A percentile compares a stretch with the other conserved stretches of the same genome.
phyloP scores from a whole-genome alignment of 2,329 filamentous ascomycete species.

The Lachnellula occidentalis region DNA sequence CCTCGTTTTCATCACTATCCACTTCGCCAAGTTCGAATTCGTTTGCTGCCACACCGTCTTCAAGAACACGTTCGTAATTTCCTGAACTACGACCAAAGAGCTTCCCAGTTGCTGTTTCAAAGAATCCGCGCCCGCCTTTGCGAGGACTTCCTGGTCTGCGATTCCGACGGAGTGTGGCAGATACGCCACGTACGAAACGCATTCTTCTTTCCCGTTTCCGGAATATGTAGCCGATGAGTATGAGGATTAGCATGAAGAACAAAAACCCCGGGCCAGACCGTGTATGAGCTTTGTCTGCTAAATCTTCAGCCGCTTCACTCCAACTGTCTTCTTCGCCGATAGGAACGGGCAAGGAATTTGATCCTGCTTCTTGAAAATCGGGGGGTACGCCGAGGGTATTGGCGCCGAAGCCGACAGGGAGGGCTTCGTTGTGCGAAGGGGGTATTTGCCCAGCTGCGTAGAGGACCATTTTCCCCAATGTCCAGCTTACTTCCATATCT shows the following conservation, averaged over 20 bases:
- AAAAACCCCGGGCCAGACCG: slow-evolving; percentile 69
- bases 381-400: slow-evolving; percentile 60
- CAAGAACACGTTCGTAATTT: slow-evolving; percentile 77
- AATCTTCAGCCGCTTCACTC: slow-evolving; percentile 45
- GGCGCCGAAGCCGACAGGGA: slow-evolving; percentile 89
- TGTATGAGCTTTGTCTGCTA: slow-evolving; percentile 62
- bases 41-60: slow-evolving; percentile 63
- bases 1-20: slow-evolving; percentile 50
- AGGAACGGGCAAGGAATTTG: slow-evolving; percentile 33
- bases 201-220: slow-evolving; percentile 72
- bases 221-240: slow-evolving; percentile 66
- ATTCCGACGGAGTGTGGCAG: slow-evolving; percentile 37
- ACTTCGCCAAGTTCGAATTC: slow-evolving; percentile 74
- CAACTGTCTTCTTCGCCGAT: slow-evolving; percentile 52
- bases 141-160: slow-evolving; percentile 42
- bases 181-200: slow-evolving; percentile 52
- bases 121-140: slow-evolving; percentile 43
- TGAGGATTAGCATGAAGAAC: slow-evolving; percentile 68
- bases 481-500: slow-evolving; percentile 93
- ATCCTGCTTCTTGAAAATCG: slow-evolving; percentile 82
- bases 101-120: slow-evolving; percentile 50
- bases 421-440: slow-evolving; percentile 48
- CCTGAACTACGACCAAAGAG: slow-evolving; percentile 55
- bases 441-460: slow-evolving; percentile 89
- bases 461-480: slow-evolving; percentile 89